Percentiles rank a stretch among this genome's conserved stretches.
These are phyloP conservation scores for Celoporthe dispersa DNA, from an alignment of 2,329 filamentous ascomycete species.

Conservation along the genomic window DNA sequence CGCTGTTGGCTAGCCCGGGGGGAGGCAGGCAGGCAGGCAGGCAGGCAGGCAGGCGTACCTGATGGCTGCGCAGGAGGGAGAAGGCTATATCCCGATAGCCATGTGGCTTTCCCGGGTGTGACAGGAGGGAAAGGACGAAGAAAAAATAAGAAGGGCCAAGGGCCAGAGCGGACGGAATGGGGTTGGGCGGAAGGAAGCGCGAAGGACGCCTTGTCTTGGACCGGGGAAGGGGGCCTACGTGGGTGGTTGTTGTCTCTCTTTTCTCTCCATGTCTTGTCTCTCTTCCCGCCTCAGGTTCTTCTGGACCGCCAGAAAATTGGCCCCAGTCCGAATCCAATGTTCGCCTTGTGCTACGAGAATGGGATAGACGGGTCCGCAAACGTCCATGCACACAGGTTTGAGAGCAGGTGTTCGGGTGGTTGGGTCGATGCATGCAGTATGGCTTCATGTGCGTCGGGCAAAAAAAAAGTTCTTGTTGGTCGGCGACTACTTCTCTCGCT, in stretches of 20 bases:
- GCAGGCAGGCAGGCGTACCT: background rate
- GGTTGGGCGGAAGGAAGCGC: background rate
- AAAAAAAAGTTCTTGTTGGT: background rate
- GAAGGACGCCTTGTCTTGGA: slow-evolving; percentile 3
- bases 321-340: background rate
- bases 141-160: background rate
- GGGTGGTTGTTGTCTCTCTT: background rate
- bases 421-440: slow-evolving; percentile 16
- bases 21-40: background rate
- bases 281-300: background rate
- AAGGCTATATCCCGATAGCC: slow-evolving; percentile 1
- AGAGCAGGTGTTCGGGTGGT: background rate
- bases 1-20: background rate
- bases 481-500: background rate
- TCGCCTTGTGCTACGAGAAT: background rate
- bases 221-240: background rate
- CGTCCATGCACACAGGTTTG: background rate
- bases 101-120: slow-evolving; percentile 15
- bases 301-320: background rate
- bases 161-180: slow-evolving; percentile 4
- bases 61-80: background rate
- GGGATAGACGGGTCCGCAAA: background rate
- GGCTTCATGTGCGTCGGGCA: slow-evolving; percentile 7
- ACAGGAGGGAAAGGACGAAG: too few species aligned
- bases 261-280: background rate